These are phyloP conservation scores for Anthostomella pinea DNA, from an alignment of 2,329 filamentous ascomycete genomes.

Conservation along the genomic window DNA sequence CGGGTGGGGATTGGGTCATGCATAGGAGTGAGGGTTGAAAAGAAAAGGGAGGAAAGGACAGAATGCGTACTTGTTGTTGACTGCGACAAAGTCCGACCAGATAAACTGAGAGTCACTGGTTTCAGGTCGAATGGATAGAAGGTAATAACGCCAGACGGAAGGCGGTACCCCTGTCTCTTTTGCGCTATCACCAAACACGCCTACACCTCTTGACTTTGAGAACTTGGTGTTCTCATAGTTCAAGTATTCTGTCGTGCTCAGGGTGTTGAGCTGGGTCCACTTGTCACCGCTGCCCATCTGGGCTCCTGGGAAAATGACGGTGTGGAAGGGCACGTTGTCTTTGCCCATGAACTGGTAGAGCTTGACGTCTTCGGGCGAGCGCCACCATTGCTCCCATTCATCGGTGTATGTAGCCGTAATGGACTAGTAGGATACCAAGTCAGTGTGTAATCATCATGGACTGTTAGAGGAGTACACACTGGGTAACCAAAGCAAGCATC, in stretches of 20 bases:
- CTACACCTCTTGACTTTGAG: conserved; percentile 69
- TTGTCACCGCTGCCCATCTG: conserved; percentile 68
- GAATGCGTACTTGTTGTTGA: conserved; percentile 59
- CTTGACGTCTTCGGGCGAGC: conserved; percentile 67
- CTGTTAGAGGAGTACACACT: too few relatives aligned
- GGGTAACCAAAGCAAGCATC: too few relatives aligned
- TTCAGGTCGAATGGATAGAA: conserved; percentile 69
- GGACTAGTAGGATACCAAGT: conserved; percentile 75
- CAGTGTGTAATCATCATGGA: too few relatives aligned
- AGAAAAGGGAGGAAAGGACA: too few relatives aligned
- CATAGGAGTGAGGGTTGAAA: too few relatives aligned
- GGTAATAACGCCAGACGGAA: conserved; percentile 75
- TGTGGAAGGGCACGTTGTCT: conserved; percentile 71
- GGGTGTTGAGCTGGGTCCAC: conserved; percentile 72
- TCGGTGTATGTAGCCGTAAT: conserved; percentile 72
- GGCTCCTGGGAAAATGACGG: conserved; percentile 70
- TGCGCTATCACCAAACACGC: conserved; percentile 72
- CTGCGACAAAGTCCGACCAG: conserved; percentile 67
- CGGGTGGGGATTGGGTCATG: too few relatives aligned
- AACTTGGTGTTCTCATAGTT: conserved; percentile 73
- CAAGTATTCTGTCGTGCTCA: conserved; percentile 70
- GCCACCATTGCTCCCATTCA: conserved; percentile 76
- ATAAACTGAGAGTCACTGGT: conserved; percentile 72
- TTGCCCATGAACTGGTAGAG: conserved; percentile 80
- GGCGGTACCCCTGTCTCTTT: conserved; percentile 67